Evolutionary conservation across 768 basidiomycete species (phyloP).

Genomic region (Suillus ampliporus): DNA sequence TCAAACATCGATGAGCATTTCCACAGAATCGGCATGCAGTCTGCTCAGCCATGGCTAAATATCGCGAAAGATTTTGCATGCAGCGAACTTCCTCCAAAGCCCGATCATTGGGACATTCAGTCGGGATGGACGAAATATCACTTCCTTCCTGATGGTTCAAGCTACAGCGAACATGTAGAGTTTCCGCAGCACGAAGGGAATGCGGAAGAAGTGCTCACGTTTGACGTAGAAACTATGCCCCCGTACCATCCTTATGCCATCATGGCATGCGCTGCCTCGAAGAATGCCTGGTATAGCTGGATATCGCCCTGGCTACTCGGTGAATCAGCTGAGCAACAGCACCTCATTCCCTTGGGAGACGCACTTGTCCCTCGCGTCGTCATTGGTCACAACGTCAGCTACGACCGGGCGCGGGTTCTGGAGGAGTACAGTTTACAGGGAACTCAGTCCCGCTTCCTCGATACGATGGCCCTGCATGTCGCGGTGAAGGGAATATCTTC

Average conservation of each 20-base stretch:
- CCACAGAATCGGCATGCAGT: constrained; percentile 69
- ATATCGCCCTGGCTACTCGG: constrained; percentile 91
- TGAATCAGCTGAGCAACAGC: constrained; percentile 57
- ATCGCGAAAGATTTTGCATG: constrained; percentile 65
- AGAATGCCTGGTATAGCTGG: constrained; percentile 94
- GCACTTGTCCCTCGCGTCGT: constrained; percentile 61
- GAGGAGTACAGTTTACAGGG: constrained; percentile 81
- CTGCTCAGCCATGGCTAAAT: constrained; percentile 78
- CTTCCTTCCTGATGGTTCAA: constrained; percentile 72
- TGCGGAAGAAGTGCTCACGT: constrained; percentile 76
- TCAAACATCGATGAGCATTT: constrained; percentile 87
- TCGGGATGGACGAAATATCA: constrained; percentile 93
- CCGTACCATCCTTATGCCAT: constrained; percentile 80
- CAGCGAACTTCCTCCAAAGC: constrained; percentile 62
- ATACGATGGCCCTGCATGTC: constrained; percentile 95
- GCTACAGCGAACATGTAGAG: constrained; percentile 74
- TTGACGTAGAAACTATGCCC: constrained; percentile 95
- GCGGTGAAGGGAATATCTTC: constrained; percentile 95
- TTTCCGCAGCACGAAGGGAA: constrained; percentile 67
- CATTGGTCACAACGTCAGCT: constrained; percentile 95
- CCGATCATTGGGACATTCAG: constrained; percentile 56
- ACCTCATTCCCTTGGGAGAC: constrained; percentile 78
- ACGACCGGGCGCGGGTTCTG: constrained; percentile 81
- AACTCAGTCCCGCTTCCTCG: constrained; percentile 81
- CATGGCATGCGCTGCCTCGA: constrained; percentile 87